Base-by-base conservation (phyloP, 1,284 basidiomycete genomes). In the Tremellales sp. region DNA sequence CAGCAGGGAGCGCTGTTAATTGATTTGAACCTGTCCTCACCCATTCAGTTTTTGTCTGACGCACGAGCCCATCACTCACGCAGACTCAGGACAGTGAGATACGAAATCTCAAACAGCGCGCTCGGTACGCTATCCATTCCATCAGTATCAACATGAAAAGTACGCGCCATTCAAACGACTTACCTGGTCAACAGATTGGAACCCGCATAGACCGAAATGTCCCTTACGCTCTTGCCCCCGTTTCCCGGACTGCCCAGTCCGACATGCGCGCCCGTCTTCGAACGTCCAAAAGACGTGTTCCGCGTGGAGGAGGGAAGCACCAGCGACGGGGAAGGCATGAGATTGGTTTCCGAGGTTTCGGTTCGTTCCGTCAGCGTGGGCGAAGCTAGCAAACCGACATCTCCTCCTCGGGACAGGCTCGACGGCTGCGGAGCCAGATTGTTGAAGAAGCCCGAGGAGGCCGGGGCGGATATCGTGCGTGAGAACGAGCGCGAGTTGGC, bases 31-130 rank as follows among this genome's bases (percentile, higher is more conserved):
- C 69, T 69, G 53, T 7, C 7, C n/a, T n/a, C n/a, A 32, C 5
- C 16, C 19, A 12, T n/a, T 38, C 8, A 36, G 6, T 36, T 14
- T 9, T 26, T 14, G 22, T 18, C 3, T 33, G 26, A 8, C 4
- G 5, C 3, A 3, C 12, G 27, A 22, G 12, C 19, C 3, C 5
- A 6, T 7, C 3, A 54, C 64, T 54, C 36, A 66, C 68, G 53
- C 7, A 73, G 54, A 40, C 52, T 61, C 10, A 73, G 47, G 0
- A 66, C 53, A 0, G 66, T 69, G 14, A 73, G 48, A 45, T 71
- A 70, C 0, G 57, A 45, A 9, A 72, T 57, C 40, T 71, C 67
- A 34, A 73, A 73, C 38, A 73, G 43, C 0, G 68, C 68, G 24
- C 60, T 68, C 2, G 71, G 71, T 1, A 73, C 51, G 25, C 71